Conservation (phyloP, 176 grass and related monocot species). For the Elaeis guineensis region DNA sequence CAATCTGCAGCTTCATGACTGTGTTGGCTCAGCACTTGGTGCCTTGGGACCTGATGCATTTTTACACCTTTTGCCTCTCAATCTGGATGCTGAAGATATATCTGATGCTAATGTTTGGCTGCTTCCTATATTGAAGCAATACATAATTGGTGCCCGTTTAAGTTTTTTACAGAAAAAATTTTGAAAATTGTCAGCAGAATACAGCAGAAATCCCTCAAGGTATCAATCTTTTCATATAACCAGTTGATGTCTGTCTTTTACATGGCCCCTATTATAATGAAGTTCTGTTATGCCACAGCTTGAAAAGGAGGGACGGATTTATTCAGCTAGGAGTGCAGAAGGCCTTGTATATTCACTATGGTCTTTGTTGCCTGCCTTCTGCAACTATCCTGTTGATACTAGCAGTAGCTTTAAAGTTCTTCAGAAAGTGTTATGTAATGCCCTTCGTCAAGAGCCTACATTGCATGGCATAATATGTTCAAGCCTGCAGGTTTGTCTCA, state of each 20-base stretch:
- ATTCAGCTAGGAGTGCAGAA: slow-evolving; percentile 78
- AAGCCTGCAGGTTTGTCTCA: slow-evolving; percentile 52
- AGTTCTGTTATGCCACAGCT: slow-evolving; percentile 37
- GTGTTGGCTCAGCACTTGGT: slow-evolving; percentile 68
- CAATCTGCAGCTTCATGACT: slow-evolving; percentile 74
- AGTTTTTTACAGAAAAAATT: slow-evolving; percentile 75
- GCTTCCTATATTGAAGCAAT: slow-evolving; percentile 64
- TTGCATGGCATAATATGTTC: slow-evolving; percentile 71
- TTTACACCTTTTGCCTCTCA: slow-evolving; percentile 43
- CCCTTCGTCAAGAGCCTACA: slow-evolving; percentile 58
- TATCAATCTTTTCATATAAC: slow-evolving; percentile 22
- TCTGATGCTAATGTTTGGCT: slow-evolving; percentile 76
- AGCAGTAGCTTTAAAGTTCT: slow-evolving; percentile 51
- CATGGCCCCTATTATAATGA: slow-evolving; percentile 2
- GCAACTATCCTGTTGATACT: slow-evolving; percentile 80
- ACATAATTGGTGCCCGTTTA: slow-evolving; percentile 77
- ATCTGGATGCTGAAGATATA: slow-evolving; percentile 40
- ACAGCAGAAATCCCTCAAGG: slow-evolving; percentile 67
- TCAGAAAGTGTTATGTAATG: slow-evolving; percentile 58
- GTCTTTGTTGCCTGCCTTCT: slow-evolving; percentile 85
- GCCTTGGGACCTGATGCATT: slow-evolving; percentile 85
- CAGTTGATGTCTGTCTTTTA: slow-evolving; percentile 16
- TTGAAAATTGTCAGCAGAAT: slow-evolving; percentile 44
- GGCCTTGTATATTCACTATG: slow-evolving; percentile 83
- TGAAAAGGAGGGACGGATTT: slow-evolving; percentile 54